These are phyloP conservation scores for Botryotinia calthae DNA, from an alignment of 2,329 filamentous ascomycete species.

Conservation along the genomic window DNA sequence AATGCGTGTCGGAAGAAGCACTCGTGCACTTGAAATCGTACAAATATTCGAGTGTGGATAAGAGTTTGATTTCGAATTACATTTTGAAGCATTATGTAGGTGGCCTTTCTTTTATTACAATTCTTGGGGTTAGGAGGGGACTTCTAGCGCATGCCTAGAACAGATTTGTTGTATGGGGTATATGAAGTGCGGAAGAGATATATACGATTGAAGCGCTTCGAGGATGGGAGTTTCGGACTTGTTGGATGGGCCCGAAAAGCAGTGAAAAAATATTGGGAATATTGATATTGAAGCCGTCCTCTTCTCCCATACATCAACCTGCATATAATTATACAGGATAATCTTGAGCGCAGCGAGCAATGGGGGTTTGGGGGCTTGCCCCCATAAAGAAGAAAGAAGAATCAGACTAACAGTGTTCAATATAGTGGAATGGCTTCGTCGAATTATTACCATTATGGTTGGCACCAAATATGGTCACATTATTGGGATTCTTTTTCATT, in stretches of 20 bases:
- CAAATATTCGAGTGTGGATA: slow-evolving; percentile 97
- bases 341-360: slow-evolving; percentile 1
- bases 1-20: slow-evolving; percentile 84
- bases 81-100: slow-evolving; percentile 93
- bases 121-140: neutral
- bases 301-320: neutral
- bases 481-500: slow-evolving; percentile 93
- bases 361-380: neutral
- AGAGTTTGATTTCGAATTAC: slow-evolving; percentile 89
- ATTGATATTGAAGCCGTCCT: neutral
- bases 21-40: slow-evolving; percentile 89
- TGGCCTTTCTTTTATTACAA: slow-evolving; percentile 23
- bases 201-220: neutral
- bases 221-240: neutral
- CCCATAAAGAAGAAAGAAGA: neutral
- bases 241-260: neutral
- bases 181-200: neutral
- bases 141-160: no score
- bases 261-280: neutral
- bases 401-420: slow-evolving; percentile 27
- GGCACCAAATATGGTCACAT: slow-evolving; percentile 95
- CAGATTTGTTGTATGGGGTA: neutral
- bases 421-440: slow-evolving; percentile 94
- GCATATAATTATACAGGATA: neutral
- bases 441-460: slow-evolving; percentile 92